Percentiles rank a stretch among this genome's conserved stretches.
Conservation (phyloP, 192 early-diverging fungal species). For the Coemansia pectinata region DNA sequence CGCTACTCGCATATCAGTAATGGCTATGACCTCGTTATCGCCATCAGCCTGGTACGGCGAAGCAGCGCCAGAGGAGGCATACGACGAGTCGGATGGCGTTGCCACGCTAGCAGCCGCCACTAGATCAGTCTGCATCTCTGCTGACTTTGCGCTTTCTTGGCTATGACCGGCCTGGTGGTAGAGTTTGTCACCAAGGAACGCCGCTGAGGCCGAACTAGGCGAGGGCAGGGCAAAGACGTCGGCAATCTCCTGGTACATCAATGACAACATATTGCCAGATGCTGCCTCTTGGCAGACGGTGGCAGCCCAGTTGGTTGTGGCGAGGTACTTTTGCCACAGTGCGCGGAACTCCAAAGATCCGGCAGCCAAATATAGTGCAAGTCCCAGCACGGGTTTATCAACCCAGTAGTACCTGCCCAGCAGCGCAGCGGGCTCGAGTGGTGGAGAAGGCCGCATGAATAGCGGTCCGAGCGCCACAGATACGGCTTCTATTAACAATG, state of each 20-base stretch:
- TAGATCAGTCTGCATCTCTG: not conserved
- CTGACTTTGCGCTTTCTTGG: not conserved
- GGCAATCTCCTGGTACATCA: not conserved
- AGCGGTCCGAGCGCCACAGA: not conserved
- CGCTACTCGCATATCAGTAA: slow-evolving; percentile 25
- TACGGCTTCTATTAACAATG: not conserved
- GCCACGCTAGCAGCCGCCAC: slow-evolving; percentile 2
- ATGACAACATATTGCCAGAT: not conserved
- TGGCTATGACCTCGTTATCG: slow-evolving; percentile 11
- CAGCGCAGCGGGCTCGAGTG: not conserved
- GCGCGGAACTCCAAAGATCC: not conserved
- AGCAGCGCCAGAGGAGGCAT: slow-evolving; percentile 9
- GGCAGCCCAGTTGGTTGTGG: not conserved
- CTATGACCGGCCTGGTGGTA: not conserved
- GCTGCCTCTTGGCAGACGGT: not conserved
- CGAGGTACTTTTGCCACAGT: not conserved
- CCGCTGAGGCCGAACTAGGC: not conserved
- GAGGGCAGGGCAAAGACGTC: not conserved
- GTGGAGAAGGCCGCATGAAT: not conserved
- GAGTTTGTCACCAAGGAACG: not conserved
- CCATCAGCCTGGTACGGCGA: slow-evolving; percentile 3
- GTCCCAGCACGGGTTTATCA: slow-evolving; percentile 4
- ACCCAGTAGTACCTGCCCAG: slow-evolving; percentile 27
- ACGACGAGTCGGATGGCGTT: slow-evolving; percentile 2
- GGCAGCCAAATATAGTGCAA: not conserved